Base-by-base conservation (phyloP, 163 green algal genomes). In the Volvox carteri region DNA sequence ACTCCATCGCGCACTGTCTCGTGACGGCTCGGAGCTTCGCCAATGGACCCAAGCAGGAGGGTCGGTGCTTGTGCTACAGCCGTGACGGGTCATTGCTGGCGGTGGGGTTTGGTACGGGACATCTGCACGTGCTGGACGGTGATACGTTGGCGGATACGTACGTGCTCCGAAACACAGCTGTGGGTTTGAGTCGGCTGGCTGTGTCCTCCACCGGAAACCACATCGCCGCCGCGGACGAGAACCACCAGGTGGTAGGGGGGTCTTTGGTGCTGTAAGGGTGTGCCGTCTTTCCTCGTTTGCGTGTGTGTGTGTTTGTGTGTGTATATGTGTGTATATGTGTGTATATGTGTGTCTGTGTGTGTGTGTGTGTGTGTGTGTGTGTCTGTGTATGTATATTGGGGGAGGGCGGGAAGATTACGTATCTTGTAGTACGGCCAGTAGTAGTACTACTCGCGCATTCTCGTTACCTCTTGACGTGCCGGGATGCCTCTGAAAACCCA, bases 101-200 rank as follows among this genome's bases (percentile, higher is more conserved):
- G 30, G 87, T 90, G 48, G 86, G 85, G 18, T 67, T 77, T 30
- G 56, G 33, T 33, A 39, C 28, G 33, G 73, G 73, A n/a, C 73
- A 90, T 73, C 56, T 90, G 56, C 74, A 91, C 67, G 75, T 95
- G 42, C 68, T 94, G 39, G 58, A 88, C 41, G 83, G 89, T 1
- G 70, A 87, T 28, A 72, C 68, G 33, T 74, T 94, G 23, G 18
- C 42, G 23, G 90, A 93, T 23, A 9, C 90, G 16, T 76, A 92
- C 48, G 52, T 77, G 21, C 70, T 90, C 28, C 92, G 92, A 56
- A 94, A 94, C 90, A 93, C 92, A n/a, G 16, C 83, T 21, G 46
- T 67, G 68, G 86, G 67, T 0, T 48, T 91, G 19, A 75, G 52
- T 6, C 73, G 79, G 2, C n/a, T 95, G 65, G 88, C 74, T 14